Percentiles rank a stretch among this genome's conserved stretches.
phyloP scores from a whole-genome alignment of 768 basidiomycete genomes.

The Asterophora parasitica region DNA sequence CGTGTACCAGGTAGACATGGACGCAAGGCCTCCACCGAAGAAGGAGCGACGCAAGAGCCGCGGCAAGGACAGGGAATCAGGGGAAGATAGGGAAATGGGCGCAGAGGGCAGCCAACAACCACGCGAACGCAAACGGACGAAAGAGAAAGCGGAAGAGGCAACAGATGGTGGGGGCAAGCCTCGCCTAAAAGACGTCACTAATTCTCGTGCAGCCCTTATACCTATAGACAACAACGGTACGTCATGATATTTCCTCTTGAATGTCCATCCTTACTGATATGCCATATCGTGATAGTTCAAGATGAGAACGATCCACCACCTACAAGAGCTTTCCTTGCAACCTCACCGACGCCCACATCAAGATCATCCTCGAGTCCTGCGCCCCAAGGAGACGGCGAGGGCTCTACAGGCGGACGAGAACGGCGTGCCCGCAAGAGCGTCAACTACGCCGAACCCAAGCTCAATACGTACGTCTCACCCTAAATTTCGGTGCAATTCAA shows the following conservation, averaged over 20 bases:
- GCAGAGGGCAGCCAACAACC: conserved; percentile 10
- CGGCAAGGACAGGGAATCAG: conserved; percentile 33
- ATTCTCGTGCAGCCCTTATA: conserved; percentile 42
- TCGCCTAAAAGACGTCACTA: conserved; percentile 63
- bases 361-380: conserved; percentile 43
- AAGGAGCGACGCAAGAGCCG: conserved; percentile 49
- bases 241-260: neutral
- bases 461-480: conserved; percentile 65
- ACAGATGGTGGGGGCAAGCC: conserved; percentile 37
- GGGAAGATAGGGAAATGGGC: conserved; percentile 21
- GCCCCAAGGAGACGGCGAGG: conserved; percentile 30
- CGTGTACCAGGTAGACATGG: conserved; percentile 29
- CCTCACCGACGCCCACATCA: conserved; percentile 46
- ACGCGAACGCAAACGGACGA: conserved; percentile 34
- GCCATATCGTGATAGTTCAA: conserved; percentile 12
- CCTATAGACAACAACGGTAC: conserved; percentile 42
- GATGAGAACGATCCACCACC: conserved; percentile 16
- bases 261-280: neutral
- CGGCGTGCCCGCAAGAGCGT: conserved; percentile 68
- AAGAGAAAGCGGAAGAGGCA: conserved; percentile 28
- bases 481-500: neutral
- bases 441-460: conserved; percentile 84
- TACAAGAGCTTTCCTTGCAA: conserved; percentile 14
- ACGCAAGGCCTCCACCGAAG: conserved; percentile 24
- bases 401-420: conserved; percentile 41